Evolutionary conservation across 1,139 yeast genomes (phyloP), one percentile per base, ranked within the genome.

Genomic region (Sugiyamaella novakii): DNA sequence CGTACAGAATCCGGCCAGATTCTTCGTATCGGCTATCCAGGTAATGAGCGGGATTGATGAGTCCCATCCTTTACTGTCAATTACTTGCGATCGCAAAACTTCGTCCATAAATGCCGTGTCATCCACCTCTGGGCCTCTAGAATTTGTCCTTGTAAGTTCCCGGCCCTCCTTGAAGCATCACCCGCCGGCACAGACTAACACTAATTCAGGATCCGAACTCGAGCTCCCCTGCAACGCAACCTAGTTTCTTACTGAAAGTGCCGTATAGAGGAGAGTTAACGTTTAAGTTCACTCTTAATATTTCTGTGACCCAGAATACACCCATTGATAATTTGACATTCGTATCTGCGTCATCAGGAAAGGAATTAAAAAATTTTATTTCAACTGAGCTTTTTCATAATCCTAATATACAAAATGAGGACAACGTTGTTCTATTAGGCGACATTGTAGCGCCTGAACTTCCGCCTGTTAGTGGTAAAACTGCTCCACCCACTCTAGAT

Each of bases 371-470:
- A 43, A 54, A 61, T 10, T 61, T 69, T 46, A 58, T 70, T 39
- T 64, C 65, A 24, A 64, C 65, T 34, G 74, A 70, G 54, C 62
- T 71, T 42, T 63, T 68, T 46, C 67, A 66, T 51, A 70, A 70
- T 56, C 73, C 74, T n/a, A 70, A 71, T 41, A 60, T 70, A 29
- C 73, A 69, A 51, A 66, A 69, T 33, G 68, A 67, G 47, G 65
- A 67, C 29, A 70, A 70, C 47, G 73, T 70, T 3, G 61, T 58
- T n/a, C 57, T 69, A 31, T 58, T 70, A 12, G 73, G 73, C 40
- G 72, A 68, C 52, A 60, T 59, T 36, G 39, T 28, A n/a, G 38
- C 51, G 7, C 49, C 49, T 2, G 38, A 30, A 38, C 63, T 22
- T 31, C 30, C 46, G 21, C 48, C 53, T 10, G 30, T 52, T 2